These are phyloP conservation scores for Opeltia flavorubescens DNA, from an alignment of 495 filamentous ascomycete genomes.

Conservation along the genomic window DNA sequence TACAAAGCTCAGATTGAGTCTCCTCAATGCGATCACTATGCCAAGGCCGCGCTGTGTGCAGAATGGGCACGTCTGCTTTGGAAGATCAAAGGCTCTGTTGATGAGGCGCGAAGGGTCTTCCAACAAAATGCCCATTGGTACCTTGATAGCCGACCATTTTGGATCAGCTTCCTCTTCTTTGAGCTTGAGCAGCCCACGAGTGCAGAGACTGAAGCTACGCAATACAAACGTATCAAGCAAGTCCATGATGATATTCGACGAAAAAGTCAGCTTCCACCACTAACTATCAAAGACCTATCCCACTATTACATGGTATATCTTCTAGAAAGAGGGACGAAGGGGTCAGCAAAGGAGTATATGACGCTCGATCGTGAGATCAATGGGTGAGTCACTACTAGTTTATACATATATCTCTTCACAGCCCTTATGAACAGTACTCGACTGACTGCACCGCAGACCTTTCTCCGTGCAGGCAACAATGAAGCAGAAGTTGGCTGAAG, in stretches of 20 bases:
- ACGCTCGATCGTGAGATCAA: constrained; percentile 73
- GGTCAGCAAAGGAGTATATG: constrained; percentile 77
- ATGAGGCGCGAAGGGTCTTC: constrained; percentile 79
- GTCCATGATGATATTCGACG: constrained; percentile 66
- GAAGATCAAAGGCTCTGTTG: constrained; percentile 75
- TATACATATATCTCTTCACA: not conserved
- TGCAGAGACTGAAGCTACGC: constrained; percentile 44
- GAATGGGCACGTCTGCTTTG: constrained; percentile 84
- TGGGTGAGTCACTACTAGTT: constrained; percentile 28
- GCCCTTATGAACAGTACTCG: not conserved
- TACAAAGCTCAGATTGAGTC: constrained; percentile 70
- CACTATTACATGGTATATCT: constrained; percentile 74
- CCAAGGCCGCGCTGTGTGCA: constrained; percentile 74
- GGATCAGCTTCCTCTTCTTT: constrained; percentile 78
- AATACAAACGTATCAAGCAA: constrained; percentile 60
- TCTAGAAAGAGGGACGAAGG: constrained; percentile 68
- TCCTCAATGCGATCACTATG: constrained; percentile 54
- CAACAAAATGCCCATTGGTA: constrained; percentile 73
- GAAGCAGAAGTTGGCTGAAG: constrained; percentile 35
- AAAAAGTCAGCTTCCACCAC: constrained; percentile 55
- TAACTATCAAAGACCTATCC: constrained; percentile 60
- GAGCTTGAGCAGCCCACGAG: constrained; percentile 79
- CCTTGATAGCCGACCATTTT: constrained; percentile 78
- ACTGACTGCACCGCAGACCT: constrained; percentile 21
- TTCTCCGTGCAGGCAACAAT: constrained; percentile 32